Evolutionary conservation across 495 filamentous ascomycete genomes (phyloP), one percentile per base, ranked within the genome.

Genomic region (Apodospora peruviana): DNA sequence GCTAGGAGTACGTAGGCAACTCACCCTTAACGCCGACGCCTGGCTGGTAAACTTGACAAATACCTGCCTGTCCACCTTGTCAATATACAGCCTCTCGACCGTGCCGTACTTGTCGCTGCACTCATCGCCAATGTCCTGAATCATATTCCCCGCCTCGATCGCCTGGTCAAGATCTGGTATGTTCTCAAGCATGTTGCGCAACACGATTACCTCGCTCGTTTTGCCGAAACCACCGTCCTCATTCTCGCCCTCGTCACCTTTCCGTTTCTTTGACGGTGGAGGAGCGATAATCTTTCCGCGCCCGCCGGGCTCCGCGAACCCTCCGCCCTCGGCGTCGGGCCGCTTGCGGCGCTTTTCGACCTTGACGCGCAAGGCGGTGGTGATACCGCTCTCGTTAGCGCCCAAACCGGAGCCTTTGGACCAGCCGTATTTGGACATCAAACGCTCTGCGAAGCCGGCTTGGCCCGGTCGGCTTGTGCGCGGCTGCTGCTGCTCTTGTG

Each of bases 371-470:
- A 97, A 68, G 3, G 91, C 86, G 14, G 87, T 84, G 25, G 86
- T 76, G 53, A 97, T 96, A 40, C 93, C 93, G 24, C 82, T 79
- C 10, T 78, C 79, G 41, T 80, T 77, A 2, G 88, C 88, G 51
- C 93, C 93, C 11, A 98, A 78, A 2, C 93, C 93, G 38, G 83
- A 77, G 18, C 94, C 94, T 53, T 88, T 84, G 10, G 79, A 85
- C 89, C 91, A 96, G 43, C 94, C 94, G 63, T 93, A 90, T 57
- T 96, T 96, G 23, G 82, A 77, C 77, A 98, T 86, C 24, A 95
- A 76, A 20, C 90, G 84, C 47, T 87, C 76, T 2, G 90, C 93
- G 58, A 95, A 96, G 49, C 83, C 58, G 56, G 84, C 77, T 66
- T 96, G 86, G 10, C 88, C 87, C 0, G 91, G 88, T 10, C 84